Conservation (phyloP, 345 rosid species). For the Euphorbia lathyris region DNA sequence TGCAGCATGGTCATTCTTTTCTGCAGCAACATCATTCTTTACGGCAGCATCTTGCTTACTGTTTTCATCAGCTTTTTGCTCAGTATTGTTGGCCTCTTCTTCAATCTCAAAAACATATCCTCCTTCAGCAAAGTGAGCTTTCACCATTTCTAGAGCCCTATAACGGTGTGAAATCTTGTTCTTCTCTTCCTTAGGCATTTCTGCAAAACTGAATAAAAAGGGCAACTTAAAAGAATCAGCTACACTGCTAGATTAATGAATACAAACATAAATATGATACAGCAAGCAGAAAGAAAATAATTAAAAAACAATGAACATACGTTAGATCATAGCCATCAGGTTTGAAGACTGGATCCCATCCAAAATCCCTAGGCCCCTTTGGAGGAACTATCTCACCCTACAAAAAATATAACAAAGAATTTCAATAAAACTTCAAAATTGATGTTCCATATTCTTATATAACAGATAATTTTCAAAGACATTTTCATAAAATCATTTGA, state of each 20-base stretch:
- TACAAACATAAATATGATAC: no score
- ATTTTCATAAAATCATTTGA: no score
- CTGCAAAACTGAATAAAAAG: conserved; percentile 57
- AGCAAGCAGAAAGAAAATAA: no score
- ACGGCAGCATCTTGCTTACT: neutral
- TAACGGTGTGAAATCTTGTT: conserved; percentile 89
- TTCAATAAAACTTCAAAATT: no score
- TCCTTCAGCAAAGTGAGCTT: conserved; percentile 66
- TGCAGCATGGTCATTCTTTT: no score
- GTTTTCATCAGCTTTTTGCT: neutral
- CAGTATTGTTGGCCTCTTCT: neutral
- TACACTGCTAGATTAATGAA: no score
- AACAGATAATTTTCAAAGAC: no score
- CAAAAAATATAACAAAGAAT: neutral
- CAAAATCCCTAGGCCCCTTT: conserved; percentile 85
- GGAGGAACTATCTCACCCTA: conserved; percentile 91
- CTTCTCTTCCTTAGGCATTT: conserved; percentile 92
- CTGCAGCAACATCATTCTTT: no score
- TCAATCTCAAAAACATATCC: conserved; percentile 51
- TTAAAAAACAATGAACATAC: conserved; percentile 26
- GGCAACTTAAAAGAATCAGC: conserved; percentile 5
- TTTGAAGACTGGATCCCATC: conserved; percentile 96
- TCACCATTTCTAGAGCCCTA: conserved; percentile 66
- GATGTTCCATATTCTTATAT: no score
- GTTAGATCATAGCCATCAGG: conserved; percentile 86